phyloP scores from a whole-genome alignment of 2,329 filamentous ascomycete genomes.

The Fusarium veterinarium region DNA sequence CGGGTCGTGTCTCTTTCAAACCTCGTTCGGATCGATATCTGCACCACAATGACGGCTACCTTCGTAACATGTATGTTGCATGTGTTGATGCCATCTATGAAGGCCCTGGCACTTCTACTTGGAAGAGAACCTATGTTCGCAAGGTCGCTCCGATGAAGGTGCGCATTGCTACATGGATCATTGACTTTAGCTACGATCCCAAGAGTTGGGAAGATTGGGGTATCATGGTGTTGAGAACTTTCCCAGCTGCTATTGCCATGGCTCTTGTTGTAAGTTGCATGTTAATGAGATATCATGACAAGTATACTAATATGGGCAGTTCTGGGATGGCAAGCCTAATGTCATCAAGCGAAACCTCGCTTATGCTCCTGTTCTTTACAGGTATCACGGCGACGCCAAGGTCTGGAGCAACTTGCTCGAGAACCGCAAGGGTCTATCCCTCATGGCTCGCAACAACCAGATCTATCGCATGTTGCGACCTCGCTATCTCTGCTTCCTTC shows the following conservation, averaged over 20 bases:
- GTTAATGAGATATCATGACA: accelerated
- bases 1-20: constrained; percentile 37
- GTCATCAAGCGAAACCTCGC: constrained; percentile 21
- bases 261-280: constrained; percentile 33
- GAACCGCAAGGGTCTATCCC: constrained; percentile 38
- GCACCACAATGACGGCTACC: constrained; percentile 42
- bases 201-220: constrained; percentile 44
- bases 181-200: constrained; percentile 44
- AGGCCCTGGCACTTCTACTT: constrained; percentile 42
- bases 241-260: constrained; percentile 44
- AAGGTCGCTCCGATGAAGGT: constrained; percentile 43
- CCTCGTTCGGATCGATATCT: constrained; percentile 42
- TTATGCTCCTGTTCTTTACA: constrained; percentile 43
- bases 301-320: constrained; percentile 11
- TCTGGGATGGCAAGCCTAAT: constrained; percentile 40
- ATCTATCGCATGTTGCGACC: constrained; percentile 40
- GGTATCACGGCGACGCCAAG: constrained; percentile 40
- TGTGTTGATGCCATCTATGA: constrained; percentile 43
- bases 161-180: constrained; percentile 44
- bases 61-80: constrained; percentile 44
- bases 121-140: constrained; percentile 44
- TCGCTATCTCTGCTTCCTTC: constrained; percentile 43
- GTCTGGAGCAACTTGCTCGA: constrained; percentile 46
- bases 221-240: constrained; percentile 39
- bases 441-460: constrained; percentile 39